Conservation (phyloP, 2,329 filamentous ascomycete genomes). For the Cytospora piceicola region DNA sequence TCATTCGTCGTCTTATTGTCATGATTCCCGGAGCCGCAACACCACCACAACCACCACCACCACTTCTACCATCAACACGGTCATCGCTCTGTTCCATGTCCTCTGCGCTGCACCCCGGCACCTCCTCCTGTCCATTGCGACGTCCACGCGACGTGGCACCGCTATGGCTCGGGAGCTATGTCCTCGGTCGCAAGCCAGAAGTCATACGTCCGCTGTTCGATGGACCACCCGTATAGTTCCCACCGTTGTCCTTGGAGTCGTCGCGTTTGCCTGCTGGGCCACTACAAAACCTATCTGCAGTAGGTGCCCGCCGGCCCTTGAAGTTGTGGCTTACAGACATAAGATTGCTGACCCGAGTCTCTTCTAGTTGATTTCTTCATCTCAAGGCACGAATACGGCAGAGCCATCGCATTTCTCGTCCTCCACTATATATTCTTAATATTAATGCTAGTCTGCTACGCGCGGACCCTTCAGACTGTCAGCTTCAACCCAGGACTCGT, state of each 20-base stretch:
- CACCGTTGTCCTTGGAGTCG: constrained; percentile 64
- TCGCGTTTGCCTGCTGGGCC: constrained; percentile 74
- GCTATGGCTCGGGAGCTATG: constrained; percentile 14
- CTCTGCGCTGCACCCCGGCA: constrained; percentile 3
- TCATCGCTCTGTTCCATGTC: background rate
- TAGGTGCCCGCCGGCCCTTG: constrained; percentile 48
- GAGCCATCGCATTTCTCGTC: constrained; percentile 71
- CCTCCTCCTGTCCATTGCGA: constrained; percentile 17
- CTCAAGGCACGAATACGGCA: constrained; percentile 50
- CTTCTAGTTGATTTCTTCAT: constrained; percentile 73
- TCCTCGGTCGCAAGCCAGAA: constrained; percentile 36
- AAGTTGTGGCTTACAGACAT: background rate
- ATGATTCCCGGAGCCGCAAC: background rate
- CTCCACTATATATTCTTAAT: constrained; percentile 75
- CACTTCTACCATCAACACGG: background rate
- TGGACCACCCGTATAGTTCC: constrained; percentile 71
- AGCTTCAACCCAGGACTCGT: constrained; percentile 74
- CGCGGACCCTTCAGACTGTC: constrained; percentile 71
- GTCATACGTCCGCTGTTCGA: constrained; percentile 51
- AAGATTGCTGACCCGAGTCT: constrained; percentile 7
- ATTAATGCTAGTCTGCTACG: constrained; percentile 68
- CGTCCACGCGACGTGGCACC: constrained; percentile 18
- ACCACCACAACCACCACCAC: background rate
- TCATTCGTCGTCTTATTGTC: background rate
- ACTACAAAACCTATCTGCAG: constrained; percentile 69